phyloP scores from a whole-genome alignment of 257 asterid species.

The Solanum pinnatisectum region DNA sequence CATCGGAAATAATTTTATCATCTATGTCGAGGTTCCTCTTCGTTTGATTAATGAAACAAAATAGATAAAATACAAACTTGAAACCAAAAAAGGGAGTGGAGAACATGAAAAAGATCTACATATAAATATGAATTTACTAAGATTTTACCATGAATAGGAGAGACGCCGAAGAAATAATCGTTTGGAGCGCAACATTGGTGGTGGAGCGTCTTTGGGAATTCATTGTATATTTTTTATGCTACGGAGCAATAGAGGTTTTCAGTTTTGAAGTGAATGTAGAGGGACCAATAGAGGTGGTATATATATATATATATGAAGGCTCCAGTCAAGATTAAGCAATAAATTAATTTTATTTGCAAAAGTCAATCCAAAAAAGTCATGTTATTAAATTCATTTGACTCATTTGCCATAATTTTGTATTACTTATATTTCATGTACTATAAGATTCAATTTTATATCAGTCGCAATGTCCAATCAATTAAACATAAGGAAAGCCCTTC shows the following conservation, averaged over 20 bases:
- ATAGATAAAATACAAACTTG: not conserved
- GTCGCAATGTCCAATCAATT: not conserved
- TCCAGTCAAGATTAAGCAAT: not conserved
- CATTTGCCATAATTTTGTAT: not conserved
- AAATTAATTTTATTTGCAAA: not conserved
- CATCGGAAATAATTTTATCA: not conserved
- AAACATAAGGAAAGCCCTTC: not conserved
- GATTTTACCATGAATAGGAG: not conserved
- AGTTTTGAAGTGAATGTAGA: not conserved
- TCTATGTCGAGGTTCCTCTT: no score
- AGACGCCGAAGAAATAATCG: not conserved
- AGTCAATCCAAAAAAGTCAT: not conserved
- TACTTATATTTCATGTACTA: not conserved
- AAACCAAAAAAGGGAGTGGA: not conserved
- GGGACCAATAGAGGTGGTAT: not conserved
- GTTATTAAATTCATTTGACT: not conserved
- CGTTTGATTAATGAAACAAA: not conserved
- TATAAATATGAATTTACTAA: not conserved
- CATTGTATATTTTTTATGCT: not conserved
- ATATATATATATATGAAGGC: not conserved
- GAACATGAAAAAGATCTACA: not conserved
- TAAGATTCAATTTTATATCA: no score
- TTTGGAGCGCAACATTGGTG: not conserved
- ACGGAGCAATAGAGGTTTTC: not conserved
- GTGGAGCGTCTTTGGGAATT: not conserved